Evolutionary conservation across 345 rosid genomes (phyloP), one percentile per base, ranked within the genome.

Genomic region (Citrus mangshanensis): DNA sequence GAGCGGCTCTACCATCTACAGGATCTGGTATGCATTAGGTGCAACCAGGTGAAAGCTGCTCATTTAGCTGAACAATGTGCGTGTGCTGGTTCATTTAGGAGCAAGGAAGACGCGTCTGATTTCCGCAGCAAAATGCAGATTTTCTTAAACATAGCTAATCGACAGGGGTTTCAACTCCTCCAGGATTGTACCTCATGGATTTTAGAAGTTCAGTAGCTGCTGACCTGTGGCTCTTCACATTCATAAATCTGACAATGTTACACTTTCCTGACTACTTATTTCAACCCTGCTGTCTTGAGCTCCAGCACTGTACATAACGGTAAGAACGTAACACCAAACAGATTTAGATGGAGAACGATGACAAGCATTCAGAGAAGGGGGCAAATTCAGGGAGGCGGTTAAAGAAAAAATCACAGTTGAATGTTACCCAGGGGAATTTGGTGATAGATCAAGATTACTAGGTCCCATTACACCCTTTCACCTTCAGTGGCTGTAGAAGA

Each of bases 1-100:
- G 99, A 93, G 65, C 89, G 91, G 13, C 86, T 91, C 69, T 93
- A 93, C 85, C 98, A 93, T 76, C 86, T 93, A 81, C 98, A 93
- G 83, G 99, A 95, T 82, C 91, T 95, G 67, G 86, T 89, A 65
- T 93, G 97, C 87, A 73, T 74, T 27, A 84, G 95, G 87, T 95
- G 98, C 86, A 92, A 90, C 80, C 98, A 92, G 77, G 94, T 95
- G 84, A 95, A 95, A 87, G 95, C 93, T 3, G 92, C 91, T 38
- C 97, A 95, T 86, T 81, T 95, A 79, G 83, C 94, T 32, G 93
- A 92, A 85, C 95, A 91, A 75, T 95, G 98, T 54, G 84, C 81
- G 49, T 95, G 98, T 70, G 92, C 88, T n/a, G 98, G 98, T 77
- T 87, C 95, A 22, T 92, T 83, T 76, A 80, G 85, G 77, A 93